Evolutionary conservation across 305 asterid species (phyloP).

Genomic region (Rubia tinctorum): DNA sequence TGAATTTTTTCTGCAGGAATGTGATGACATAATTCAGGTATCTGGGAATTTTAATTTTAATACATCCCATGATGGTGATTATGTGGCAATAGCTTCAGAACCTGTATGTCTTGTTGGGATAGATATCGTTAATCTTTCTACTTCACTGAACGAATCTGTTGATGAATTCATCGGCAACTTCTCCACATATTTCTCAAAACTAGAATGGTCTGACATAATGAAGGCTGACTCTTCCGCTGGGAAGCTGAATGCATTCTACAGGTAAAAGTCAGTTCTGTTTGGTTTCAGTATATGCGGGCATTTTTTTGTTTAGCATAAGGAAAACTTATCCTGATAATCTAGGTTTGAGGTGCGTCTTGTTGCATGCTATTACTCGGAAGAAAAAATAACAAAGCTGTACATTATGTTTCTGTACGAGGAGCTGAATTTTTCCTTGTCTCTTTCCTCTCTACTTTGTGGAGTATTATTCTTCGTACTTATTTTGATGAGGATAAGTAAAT

Average conservation of each 20-base stretch:
- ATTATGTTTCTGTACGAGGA: not conserved
- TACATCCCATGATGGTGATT: conserved; percentile 90
- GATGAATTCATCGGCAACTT: conserved; percentile 51
- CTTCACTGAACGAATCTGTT: conserved; percentile 66
- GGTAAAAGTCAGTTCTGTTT: conserved; percentile 32
- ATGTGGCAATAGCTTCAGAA: conserved; percentile 92
- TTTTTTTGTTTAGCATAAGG: not conserved
- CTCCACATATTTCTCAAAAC: conserved; percentile 59
- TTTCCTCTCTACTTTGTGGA: not conserved
- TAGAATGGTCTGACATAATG: conserved; percentile 63
- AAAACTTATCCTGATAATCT: not conserved
- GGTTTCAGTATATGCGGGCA: not conserved
- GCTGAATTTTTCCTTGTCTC: not conserved
- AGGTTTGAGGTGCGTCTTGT: conserved; percentile 6
- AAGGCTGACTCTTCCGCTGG: conserved; percentile 50
- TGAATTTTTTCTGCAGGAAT: conserved; percentile 34
- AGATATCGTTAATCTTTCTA: conserved; percentile 61
- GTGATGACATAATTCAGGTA: conserved; percentile 27
- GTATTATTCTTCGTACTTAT: not conserved
- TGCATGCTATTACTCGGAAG: not conserved
- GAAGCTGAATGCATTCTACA: conserved; percentile 58
- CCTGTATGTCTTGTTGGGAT: conserved; percentile 84
- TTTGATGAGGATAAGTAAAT: not conserved
- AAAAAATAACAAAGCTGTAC: not conserved
- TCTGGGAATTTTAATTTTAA: conserved; percentile 78